Evolutionary conservation across 148 eudicot genomes (phyloP).

Genomic region (Silene uniflora): DNA sequence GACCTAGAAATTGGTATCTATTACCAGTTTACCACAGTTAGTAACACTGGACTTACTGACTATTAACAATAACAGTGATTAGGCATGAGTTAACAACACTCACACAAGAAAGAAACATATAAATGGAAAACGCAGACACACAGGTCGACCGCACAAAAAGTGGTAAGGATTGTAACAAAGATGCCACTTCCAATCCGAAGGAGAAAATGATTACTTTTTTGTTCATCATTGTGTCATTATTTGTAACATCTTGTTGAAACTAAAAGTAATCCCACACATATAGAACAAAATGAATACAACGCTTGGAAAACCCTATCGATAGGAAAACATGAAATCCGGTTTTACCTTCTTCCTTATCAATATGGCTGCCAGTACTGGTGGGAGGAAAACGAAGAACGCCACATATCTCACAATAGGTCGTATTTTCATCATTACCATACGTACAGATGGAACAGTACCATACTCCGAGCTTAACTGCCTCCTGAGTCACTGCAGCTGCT

Average conservation of each 20-base stretch:
- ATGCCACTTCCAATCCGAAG: not conserved
- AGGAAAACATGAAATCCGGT: not conserved
- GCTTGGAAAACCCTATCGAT: not conserved
- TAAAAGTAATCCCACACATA: not conserved
- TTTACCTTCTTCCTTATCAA: conserved; percentile 48
- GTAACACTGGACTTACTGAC: not conserved
- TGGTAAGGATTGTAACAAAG: not conserved
- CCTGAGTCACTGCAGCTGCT: conserved; percentile 32
- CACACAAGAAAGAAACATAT: not conserved
- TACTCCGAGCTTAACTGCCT: conserved; percentile 37
- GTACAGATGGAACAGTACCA: conserved; percentile 93
- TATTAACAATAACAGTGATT: not conserved
- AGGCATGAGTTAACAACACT: not conserved
- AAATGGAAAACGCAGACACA: not conserved
- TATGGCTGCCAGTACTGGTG: conserved; percentile 34
- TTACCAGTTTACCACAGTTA: not conserved
- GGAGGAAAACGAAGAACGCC: conserved; percentile 78
- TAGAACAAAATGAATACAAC: not conserved
- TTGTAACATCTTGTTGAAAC: not conserved
- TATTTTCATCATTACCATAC: conserved; percentile 71
- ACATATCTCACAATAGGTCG: conserved; percentile 85
- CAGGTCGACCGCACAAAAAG: not conserved
- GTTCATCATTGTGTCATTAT: not conserved
- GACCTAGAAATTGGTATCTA: not conserved
- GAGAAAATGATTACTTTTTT: not conserved